phyloP scores from a whole-genome alignment of 1,284 basidiomycete genomes.

The Moesziomyces globuligerus region DNA sequence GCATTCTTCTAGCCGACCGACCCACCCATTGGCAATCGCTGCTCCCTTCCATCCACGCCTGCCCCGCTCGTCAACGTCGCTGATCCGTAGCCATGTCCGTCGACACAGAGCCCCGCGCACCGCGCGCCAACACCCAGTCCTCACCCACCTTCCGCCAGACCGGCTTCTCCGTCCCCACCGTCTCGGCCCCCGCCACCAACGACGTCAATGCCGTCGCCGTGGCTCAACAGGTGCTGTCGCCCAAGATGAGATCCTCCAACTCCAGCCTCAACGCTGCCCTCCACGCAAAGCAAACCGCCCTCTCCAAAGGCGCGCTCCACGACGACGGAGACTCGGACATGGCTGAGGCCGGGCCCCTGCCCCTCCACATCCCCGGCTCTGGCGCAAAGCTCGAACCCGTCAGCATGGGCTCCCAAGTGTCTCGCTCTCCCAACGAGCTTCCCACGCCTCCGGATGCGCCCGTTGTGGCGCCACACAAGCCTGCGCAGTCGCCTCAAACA shows the following conservation, averaged over 20 bases:
- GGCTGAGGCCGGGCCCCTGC: slow-evolving; percentile 39
- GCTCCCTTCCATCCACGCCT: neutral
- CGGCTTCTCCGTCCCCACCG: slow-evolving; percentile 46
- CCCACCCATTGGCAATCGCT: neutral
- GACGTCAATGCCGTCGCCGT: slow-evolving; percentile 35
- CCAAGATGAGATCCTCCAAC: slow-evolving; percentile 40
- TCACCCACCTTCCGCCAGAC: slow-evolving; percentile 53
- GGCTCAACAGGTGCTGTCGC: slow-evolving; percentile 23
- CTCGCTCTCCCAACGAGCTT: slow-evolving; percentile 56
- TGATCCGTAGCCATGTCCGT: slow-evolving; percentile 30
- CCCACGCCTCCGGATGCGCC: slow-evolving; percentile 63
- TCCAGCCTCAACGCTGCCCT: slow-evolving; percentile 46
- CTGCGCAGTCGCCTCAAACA: slow-evolving; percentile 27
- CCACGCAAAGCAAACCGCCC: slow-evolving; percentile 1
- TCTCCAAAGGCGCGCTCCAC: slow-evolving; percentile 5
- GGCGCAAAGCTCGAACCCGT: slow-evolving; percentile 23
- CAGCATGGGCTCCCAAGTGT: slow-evolving; percentile 29
- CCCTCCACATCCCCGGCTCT: slow-evolving; percentile 52
- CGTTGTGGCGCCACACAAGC: slow-evolving; percentile 24
- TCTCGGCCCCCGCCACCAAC: slow-evolving; percentile 39
- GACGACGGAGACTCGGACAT: slow-evolving; percentile 55
- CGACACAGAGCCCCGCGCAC: slow-evolving; percentile 39
- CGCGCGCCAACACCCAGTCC: slow-evolving; percentile 39
- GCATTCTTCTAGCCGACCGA: too few species aligned
- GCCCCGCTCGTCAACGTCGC: neutral